Percentiles rank a stretch among this genome's conserved stretches.
Evolutionary conservation across 225 moss, liverwort and hornwort species (phyloP).

Genomic region (Antitrichia curtipendula): DNA sequence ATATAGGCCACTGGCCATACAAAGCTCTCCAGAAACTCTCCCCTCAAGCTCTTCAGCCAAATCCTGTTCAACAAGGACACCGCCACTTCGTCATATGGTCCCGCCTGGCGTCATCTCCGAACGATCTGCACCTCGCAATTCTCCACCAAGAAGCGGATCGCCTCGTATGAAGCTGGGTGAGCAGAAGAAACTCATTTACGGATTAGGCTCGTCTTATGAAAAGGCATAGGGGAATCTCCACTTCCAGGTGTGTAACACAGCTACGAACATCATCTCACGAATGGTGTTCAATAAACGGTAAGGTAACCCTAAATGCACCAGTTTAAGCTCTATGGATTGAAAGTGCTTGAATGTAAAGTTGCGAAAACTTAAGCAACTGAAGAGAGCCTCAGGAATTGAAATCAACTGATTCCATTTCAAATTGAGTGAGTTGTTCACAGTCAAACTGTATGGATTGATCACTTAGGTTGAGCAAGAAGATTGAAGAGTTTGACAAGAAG

Average conservation of each 20-base stretch:
- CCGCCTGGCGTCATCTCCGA: constrained; percentile 4
- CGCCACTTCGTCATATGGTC: not conserved
- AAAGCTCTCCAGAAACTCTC: not conserved
- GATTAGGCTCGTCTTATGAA: not conserved
- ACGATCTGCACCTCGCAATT: constrained; percentile 10
- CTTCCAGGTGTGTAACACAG: not conserved
- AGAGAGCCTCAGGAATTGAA: not conserved
- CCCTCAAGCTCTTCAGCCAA: not conserved
- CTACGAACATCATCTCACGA: not conserved
- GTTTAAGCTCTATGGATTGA: not conserved
- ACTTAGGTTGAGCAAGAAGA: not conserved
- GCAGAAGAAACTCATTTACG: not conserved
- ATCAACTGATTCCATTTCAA: not conserved
- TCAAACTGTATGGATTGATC: not conserved
- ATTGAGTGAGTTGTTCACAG: not conserved
- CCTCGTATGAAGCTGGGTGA: not conserved
- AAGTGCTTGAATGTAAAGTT: not conserved
- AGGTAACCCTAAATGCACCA: not conserved
- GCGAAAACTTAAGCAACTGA: too few species aligned
- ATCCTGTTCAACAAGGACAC: not conserved
- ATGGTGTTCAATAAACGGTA: not conserved
- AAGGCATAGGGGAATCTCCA: not conserved
- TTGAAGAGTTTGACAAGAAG: not conserved
- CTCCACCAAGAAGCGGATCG: not conserved
- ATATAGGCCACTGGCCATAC: too few species aligned